Evolutionary conservation across 768 basidiomycete species (phyloP), one percentile per base, ranked within the genome.

Genomic region (Sporobolomyces phaffii): DNA sequence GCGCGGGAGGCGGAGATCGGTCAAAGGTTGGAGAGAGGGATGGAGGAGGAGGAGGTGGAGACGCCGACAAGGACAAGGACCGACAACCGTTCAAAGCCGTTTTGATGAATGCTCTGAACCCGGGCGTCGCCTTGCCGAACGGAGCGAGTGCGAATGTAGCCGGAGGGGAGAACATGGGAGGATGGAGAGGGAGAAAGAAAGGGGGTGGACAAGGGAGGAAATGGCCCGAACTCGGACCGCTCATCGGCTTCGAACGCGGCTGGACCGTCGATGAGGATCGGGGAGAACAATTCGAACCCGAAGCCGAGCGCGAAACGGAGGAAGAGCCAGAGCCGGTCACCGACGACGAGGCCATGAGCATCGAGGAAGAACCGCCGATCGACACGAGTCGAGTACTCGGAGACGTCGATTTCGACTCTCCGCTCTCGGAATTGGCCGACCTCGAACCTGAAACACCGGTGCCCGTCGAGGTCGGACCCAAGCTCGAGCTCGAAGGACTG

Each of bases 191-290:
- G 8, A 28, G 43, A n/a, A 69, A 58, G 45, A 41, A 60, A 28
- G 64, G 44, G 45, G 58, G 57, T 26, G 54, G 54, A 17, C 54
- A 57, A 5, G 40, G 17, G 5, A 15, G 38, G 33, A 41, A 26
- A 38, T 57, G 48, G 65, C 65, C 65, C 43, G 71, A 72, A 8
- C 24, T 65, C 0, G 71, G 71, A 17, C 50, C 57, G 22, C 18
- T 65, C 28, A 41, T 72, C 18, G 71, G 71, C 3, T n/a, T 68
- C 34, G 64, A 72, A 52, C n/a, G 71, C 11, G 61, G 71, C 5
- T 72, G 71, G 71, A n/a, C 62, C 18, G 68, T 69, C 22, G 9
- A 49, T 11, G 59, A 41, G 9, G 50, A 38, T 51, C 50, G n/a
- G n/a, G n/a, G n/a, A n/a, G n/a, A n/a, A 28, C 4, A 48, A 18